These are phyloP conservation scores for Acanthochlamys bracteata DNA, from an alignment of 106 monocot species.

Conservation along the genomic window DNA sequence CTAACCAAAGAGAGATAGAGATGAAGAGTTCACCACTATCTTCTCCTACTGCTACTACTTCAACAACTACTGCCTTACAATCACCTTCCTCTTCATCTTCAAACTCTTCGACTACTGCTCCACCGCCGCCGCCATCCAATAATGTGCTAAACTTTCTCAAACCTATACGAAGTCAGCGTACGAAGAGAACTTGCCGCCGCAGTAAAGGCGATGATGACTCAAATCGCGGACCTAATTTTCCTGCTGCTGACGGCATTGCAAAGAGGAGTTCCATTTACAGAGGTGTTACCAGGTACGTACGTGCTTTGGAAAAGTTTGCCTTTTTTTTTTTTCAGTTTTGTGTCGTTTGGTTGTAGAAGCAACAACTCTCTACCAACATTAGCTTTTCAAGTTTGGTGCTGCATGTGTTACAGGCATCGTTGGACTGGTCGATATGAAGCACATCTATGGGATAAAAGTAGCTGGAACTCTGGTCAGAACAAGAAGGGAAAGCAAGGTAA, in stretches of 20 bases:
- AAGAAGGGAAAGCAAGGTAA: slow-evolving; percentile 72
- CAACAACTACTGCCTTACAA: not conserved
- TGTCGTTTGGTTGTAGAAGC: not conserved
- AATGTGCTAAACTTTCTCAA: not conserved
- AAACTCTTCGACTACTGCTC: not conserved
- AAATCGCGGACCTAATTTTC: not conserved
- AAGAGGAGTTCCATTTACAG: slow-evolving; percentile 69
- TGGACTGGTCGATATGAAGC: slow-evolving; percentile 67
- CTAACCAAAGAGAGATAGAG: too few species aligned
- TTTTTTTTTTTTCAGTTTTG: not conserved
- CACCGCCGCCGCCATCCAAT: not conserved
- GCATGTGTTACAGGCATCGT: slow-evolving; percentile 32
- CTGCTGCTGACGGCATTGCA: slow-evolving; percentile 12
- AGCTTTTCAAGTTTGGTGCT: not conserved
- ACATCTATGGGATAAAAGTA: slow-evolving; percentile 59
- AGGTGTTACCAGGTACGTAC: slow-evolving; percentile 66
- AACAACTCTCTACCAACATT: too few species aligned
- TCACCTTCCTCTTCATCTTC: not conserved
- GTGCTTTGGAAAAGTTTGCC: not conserved
- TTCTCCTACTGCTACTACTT: not conserved
- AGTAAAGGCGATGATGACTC: not conserved
- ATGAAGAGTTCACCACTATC: slow-evolving; percentile 3
- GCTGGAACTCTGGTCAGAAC: slow-evolving; percentile 45
- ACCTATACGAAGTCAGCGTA: slow-evolving; percentile 6
- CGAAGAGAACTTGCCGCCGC: not conserved